Evolutionary conservation across 441 rosid species (phyloP), one percentile per base, ranked within the genome.

Genomic region (Populus hybrid): DNA sequence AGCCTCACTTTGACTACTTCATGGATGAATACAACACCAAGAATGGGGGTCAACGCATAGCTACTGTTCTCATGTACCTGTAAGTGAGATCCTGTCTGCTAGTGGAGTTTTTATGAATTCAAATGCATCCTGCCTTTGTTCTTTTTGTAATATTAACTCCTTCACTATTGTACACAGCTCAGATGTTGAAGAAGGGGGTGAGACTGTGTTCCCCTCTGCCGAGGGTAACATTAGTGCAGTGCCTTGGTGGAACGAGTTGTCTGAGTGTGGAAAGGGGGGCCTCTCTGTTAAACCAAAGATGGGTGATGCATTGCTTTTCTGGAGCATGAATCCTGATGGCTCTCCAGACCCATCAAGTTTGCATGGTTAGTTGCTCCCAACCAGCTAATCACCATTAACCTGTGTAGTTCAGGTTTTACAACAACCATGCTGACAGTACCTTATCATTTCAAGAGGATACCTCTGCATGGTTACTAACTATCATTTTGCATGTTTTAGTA

Each of bases 111-210:
- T n/a, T 53, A 53, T 24, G 28, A 16, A 9, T 46, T 66, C 21
- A 32, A 46, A 16, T 61, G 21, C 24, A 28, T 50, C 71, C 66
- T 35, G 61, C 36, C 11, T 23, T 64, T 35, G 6, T 72, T 53
- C 68, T 38, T 36, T 65, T 5, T 69, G 19, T 64, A 35, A 23
- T 57, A 23, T 67, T 50, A 30, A 59, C 68, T 59, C 61, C 28
- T 77, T 53, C 76, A 65, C 61, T 46, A 77, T 28, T 46, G 50
- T 38, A 14, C 80, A 78, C 89, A 96, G 97, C 81, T 96, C 98
- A 46, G 97, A 96, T 87, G 95, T 91, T 81, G 99, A 94, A 87
- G 98, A 96, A 91, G 98, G 98, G 34, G 99, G 98, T 40, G 98
- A 94, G 85, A 91, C 98, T 0, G 89, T 94, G 78, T 96, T 96